Percentiles rank a stretch among this genome's conserved stretches.
phyloP scores from a whole-genome alignment of 345 rosid genomes.

The Hibiscus mutabilis region DNA sequence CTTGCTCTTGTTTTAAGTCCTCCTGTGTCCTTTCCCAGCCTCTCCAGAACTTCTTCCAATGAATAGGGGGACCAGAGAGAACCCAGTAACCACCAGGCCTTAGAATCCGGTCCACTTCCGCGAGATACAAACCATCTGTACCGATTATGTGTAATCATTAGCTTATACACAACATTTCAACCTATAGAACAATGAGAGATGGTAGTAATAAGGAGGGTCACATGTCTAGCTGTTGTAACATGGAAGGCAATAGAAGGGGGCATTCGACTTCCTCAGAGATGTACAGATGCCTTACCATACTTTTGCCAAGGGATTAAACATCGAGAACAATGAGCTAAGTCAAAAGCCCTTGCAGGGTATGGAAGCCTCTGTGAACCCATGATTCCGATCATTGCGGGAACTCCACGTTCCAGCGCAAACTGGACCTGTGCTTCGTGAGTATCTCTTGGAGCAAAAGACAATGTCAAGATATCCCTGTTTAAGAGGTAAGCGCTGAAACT shows the following conservation, averaged over 20 bases:
- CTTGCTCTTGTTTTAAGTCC: constrained; percentile 80
- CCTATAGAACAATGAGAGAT: neutral
- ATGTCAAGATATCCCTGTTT: constrained; percentile 63
- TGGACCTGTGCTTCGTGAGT: constrained; percentile 97
- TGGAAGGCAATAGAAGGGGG: neutral
- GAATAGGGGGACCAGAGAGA: constrained; percentile 90
- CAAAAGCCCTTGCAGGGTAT: constrained; percentile 92
- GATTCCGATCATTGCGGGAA: constrained; percentile 87
- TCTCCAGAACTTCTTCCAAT: constrained; percentile 86
- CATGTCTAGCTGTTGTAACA: neutral
- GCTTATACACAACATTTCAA: constrained; percentile 7
- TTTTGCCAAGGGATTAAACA: constrained; percentile 86
- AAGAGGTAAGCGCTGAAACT: constrained; percentile 94
- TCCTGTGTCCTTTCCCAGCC: constrained; percentile 88
- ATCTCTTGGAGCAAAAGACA: constrained; percentile 97
- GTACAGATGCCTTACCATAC: constrained; percentile 34
- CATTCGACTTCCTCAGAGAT: neutral
- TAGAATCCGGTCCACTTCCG: constrained; percentile 82
- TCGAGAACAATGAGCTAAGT: constrained; percentile 96
- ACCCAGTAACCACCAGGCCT: constrained; percentile 99
- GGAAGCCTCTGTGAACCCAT: constrained; percentile 86
- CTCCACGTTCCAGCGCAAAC: constrained; percentile 95
- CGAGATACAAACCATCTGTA: constrained; percentile 74
- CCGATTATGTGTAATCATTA: constrained; percentile 3
- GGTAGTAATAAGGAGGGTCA: neutral